Percentiles rank a stretch among this genome's conserved stretches.
These are phyloP conservation scores for Claviceps pazoutovae DNA, from an alignment of 2,329 filamentous ascomycete genomes.

Conservation along the genomic window DNA sequence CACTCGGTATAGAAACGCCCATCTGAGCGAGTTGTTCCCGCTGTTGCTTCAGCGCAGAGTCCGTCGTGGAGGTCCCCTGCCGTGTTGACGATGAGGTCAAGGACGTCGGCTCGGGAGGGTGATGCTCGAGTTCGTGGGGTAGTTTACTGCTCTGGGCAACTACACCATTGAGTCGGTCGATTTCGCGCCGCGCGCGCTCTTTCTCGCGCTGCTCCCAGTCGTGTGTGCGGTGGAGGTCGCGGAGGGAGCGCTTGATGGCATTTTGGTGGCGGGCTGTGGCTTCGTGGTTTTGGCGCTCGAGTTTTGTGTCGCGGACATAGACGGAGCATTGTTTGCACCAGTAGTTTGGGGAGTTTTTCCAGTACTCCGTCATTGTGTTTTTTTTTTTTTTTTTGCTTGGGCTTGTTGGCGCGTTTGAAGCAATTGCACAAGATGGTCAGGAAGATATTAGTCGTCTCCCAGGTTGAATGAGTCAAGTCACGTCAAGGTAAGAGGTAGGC, in stretches of 20 bases:
- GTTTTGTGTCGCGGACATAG: slow-evolving; percentile 82
- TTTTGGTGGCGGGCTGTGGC: slow-evolving; percentile 73
- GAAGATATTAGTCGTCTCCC: no score
- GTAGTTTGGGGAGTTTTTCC: slow-evolving; percentile 95
- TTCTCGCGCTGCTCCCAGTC: slow-evolving; percentile 71
- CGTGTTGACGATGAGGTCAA: background rate
- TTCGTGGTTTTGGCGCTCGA: slow-evolving; percentile 84
- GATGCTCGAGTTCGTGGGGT: no score
- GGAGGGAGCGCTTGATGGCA: slow-evolving; percentile 75
- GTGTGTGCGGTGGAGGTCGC: slow-evolving; percentile 74
- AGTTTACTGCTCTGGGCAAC: slow-evolving; percentile 27
- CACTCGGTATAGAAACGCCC: slow-evolving; percentile 72
- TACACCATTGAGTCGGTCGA: slow-evolving; percentile 72
- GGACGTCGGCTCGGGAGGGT: background rate
- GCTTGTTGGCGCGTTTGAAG: background rate
- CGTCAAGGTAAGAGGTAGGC: no score
- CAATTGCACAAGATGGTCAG: no score
- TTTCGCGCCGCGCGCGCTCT: slow-evolving; percentile 68
- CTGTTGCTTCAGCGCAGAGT: slow-evolving; percentile 65
- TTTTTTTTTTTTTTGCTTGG: background rate
- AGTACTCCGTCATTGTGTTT: slow-evolving; percentile 79
- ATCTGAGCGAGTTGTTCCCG: slow-evolving; percentile 77
- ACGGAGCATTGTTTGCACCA: slow-evolving; percentile 96
- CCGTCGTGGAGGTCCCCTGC: slow-evolving; percentile 4
- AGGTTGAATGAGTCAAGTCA: no score